Evolutionary conservation across 2,329 filamentous ascomycete species (phyloP).

Genomic region (Stagonosporopsis chrysanthemi): DNA sequence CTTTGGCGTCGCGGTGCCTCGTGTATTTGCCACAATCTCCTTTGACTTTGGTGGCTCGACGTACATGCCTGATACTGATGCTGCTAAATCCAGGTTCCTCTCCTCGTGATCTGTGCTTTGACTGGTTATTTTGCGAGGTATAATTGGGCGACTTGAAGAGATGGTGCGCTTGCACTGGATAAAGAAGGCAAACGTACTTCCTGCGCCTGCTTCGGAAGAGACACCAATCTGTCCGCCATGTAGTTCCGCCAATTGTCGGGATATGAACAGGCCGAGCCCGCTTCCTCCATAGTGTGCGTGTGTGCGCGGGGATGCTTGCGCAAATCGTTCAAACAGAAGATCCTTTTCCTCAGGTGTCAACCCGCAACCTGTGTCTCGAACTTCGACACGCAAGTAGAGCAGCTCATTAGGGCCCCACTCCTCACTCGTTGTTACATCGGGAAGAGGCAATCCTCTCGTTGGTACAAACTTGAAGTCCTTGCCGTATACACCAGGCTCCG

Average conservation of each 20-base stretch:
- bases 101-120: constrained; percentile 17
- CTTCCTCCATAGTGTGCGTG: constrained; percentile 47
- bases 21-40: constrained; percentile 7
- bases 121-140: constrained; percentile 6
- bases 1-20: neutral
- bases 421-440: constrained; percentile 28
- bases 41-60: constrained; percentile 1
- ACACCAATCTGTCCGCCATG: constrained; percentile 49
- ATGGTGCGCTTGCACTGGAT: constrained; percentile 34
- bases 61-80: constrained; percentile 13
- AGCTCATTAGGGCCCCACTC: constrained; percentile 42
- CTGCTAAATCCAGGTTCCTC: constrained; percentile 13
- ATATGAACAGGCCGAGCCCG: constrained; percentile 49
- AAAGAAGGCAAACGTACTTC: constrained; percentile 48
- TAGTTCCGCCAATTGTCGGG: constrained; percentile 44
- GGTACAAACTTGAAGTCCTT: constrained; percentile 40
- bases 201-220: constrained; percentile 37
- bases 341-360: constrained; percentile 42
- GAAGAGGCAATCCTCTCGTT: constrained; percentile 23
- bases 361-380: constrained; percentile 45
- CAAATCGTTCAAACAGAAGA: constrained; percentile 43
- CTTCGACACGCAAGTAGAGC: constrained; percentile 39
- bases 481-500: constrained; percentile 42
- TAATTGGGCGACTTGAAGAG: constrained; percentile 8
- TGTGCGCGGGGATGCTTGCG: constrained; percentile 45